Base-by-base conservation (phyloP, 2,329 filamentous ascomycete genomes). In the Colletotrichum melonis region DNA sequence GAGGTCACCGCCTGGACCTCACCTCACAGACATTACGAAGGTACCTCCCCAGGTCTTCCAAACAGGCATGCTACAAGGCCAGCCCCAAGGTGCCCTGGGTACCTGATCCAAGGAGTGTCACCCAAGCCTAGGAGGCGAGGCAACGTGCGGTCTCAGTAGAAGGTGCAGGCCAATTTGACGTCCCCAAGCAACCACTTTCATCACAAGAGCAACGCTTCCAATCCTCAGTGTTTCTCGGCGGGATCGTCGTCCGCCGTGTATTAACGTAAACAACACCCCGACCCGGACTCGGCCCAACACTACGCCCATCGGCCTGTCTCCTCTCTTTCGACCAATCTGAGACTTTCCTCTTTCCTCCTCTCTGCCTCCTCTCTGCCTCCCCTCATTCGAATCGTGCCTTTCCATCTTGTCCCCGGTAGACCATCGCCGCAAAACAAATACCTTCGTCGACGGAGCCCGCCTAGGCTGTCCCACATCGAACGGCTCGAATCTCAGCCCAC, bases 181-280 rank as follows among this genome's bases (percentile, higher is more conserved):
- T 69, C 30, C 26, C 68, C 32, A 62, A 67, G 63, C 56, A 67
- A 62, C 62, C 35, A 32, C 54, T 32, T n/a, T 32, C 57, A 42
- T 58, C 14, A 49, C n/a, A 35, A 8, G 32, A 71, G 49, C 55
- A 67, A 67, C 54, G 35, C 64, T 35, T n/a, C 54, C 64, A 66
- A 19, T 22, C 19, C 42, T 22, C 42, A 49, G 26, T 49, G 19
- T 32, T 32, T 35, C 54, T 35, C 32, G 35, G 19, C 26, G 19
- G 35, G 54, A 32, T 28, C 52, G 30, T 63, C 52, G 52, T 26
- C 32, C 35, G 16, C 52, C 22, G 38, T n/a, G n/a, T 54, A 55
- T 54, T 19, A 67, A 32, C 57, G 52, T 70, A 71, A 67, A 67
- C 69, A 71, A 49, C 22, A 67, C 38, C 32, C 52, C 46, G 22